Percentiles rank a stretch among this genome's conserved stretches.
Conservation (phyloP, 768 basidiomycete species). For the Obba rivulosa region DNA sequence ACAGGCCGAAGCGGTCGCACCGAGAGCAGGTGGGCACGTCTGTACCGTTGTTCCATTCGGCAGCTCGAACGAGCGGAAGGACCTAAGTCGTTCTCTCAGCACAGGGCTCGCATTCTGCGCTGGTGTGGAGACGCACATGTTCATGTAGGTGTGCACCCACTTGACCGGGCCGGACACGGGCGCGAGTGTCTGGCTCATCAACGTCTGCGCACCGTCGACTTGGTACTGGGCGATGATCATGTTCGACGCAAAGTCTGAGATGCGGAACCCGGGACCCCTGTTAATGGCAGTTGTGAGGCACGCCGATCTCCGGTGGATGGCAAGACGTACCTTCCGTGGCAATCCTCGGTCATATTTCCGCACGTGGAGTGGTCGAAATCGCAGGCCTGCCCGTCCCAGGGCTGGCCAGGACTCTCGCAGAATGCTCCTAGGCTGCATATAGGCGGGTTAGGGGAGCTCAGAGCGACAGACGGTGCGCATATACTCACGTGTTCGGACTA, state of each 20-base stretch:
- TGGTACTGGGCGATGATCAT: slow-evolving; percentile 65
- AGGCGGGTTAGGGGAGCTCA: not conserved
- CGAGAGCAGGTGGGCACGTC: slow-evolving; percentile 78
- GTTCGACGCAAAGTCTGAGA: slow-evolving; percentile 74
- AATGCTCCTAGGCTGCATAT: slow-evolving; percentile 55
- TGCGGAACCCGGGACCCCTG: slow-evolving; percentile 72
- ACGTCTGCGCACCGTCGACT: slow-evolving; percentile 58
- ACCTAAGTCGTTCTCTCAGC: slow-evolving; percentile 33
- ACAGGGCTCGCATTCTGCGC: not conserved
- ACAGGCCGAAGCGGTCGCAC: slow-evolving; percentile 32
- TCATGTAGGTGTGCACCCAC: slow-evolving; percentile 64
- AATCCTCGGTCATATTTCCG: slow-evolving; percentile 60
- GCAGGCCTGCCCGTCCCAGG: slow-evolving; percentile 62
- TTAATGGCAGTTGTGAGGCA: too few species aligned
- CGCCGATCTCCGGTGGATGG: slow-evolving; percentile 1
- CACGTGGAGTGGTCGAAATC: slow-evolving; percentile 73
- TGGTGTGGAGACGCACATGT: slow-evolving; percentile 47
- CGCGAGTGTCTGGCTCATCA: slow-evolving; percentile 48
- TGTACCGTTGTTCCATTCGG: slow-evolving; percentile 60
- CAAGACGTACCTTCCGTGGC: slow-evolving; percentile 57
- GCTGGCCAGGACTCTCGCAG: slow-evolving; percentile 71
- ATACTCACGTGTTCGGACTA: slow-evolving; percentile 69
- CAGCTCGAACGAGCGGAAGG: slow-evolving; percentile 56
- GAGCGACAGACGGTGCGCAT: not conserved
- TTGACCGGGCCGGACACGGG: slow-evolving; percentile 56